phyloP scores from a whole-genome alignment of 345 rosid species.

The Eucalyptus viminalis region DNA sequence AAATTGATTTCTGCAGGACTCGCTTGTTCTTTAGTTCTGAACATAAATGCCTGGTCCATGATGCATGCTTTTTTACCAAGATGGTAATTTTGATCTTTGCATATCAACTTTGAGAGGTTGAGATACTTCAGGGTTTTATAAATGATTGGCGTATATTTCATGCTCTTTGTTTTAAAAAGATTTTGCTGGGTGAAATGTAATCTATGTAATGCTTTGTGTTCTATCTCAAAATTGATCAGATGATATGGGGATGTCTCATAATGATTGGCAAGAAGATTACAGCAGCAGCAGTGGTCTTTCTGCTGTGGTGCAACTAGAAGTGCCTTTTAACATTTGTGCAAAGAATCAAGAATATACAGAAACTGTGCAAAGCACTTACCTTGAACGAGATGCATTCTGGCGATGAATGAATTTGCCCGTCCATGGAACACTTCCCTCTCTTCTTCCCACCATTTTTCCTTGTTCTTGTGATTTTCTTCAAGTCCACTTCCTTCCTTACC shows the following conservation, averaged over 20 bases:
- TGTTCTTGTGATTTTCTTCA: conserved; percentile 35
- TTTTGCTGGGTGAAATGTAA: not conserved
- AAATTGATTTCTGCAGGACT: not conserved
- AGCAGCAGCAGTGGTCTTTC: not conserved
- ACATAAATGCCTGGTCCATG: not conserved
- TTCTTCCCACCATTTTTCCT: conserved; percentile 76
- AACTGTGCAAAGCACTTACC: conserved; percentile 21
- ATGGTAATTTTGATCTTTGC: not conserved
- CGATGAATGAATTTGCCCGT: conserved; percentile 81
- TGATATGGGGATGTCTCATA: not conserved
- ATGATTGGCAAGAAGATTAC: not conserved
- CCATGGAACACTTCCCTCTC: conserved; percentile 69
- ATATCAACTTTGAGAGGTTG: not conserved
- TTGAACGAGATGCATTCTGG: conserved; percentile 94
- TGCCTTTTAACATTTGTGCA: not conserved
- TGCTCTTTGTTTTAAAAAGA: not conserved
- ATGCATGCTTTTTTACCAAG: not conserved
- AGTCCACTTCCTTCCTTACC: conserved; percentile 44
- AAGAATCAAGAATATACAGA: not conserved
- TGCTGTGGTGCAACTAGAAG: not conserved
- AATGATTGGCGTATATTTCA: not conserved
- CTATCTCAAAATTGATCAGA: not conserved
- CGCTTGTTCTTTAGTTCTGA: not conserved
- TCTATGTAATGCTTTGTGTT: not conserved
- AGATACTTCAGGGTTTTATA: not conserved